Evolutionary conservation across 164 flowering plant genomes (phyloP), one percentile per base, ranked within the genome.

Genomic region (Chimonanthus salicifolius): DNA sequence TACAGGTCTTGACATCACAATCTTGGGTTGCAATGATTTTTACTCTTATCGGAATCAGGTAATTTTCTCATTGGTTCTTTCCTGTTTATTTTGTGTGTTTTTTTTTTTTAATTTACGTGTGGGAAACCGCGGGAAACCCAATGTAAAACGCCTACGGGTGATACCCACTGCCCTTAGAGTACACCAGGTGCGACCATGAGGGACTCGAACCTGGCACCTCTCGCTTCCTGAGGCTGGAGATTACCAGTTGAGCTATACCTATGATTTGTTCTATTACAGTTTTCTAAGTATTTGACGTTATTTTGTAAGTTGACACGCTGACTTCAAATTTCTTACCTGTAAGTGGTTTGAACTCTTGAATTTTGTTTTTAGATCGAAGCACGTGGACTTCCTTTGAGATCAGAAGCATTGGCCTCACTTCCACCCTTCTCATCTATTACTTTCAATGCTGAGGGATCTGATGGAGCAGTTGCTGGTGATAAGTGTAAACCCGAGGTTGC

Each of bases 1-100:
- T 90, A 89, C 97, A 95, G 99, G 99, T 82, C 94, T 96, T 75
- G 97, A 96, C 77, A 92, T 96, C 73, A 94, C 97, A 69, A 85
- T 94, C 68, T 75, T 96, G 73, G 99, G 99, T 62, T 80, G 82
- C 86, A 96, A 96, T 78, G 98, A 94, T 76, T 96, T 96, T 74
- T 96, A 96, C 78, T 96, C 99, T 58, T 96, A 92, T 62, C 86
- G 99, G 70, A 87, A 84, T 83, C 94, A 89, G 92, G 99, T 96
- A 80, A 15, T 11, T 58, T 13, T 58, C n/a, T 13, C 33, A 58
- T 33, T 16, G 46, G 54, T 20, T 11, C 63, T 2, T 66, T 48
- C 58, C 33, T 49, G 18, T 15, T 54, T 54, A 18, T 7, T 45
- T 16, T 5, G 18, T 49, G 45, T 21, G 15, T 46, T 63, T 5